Evolutionary conservation across 257 asterid species (phyloP).

Genomic region (Salvia rosmarinus): DNA sequence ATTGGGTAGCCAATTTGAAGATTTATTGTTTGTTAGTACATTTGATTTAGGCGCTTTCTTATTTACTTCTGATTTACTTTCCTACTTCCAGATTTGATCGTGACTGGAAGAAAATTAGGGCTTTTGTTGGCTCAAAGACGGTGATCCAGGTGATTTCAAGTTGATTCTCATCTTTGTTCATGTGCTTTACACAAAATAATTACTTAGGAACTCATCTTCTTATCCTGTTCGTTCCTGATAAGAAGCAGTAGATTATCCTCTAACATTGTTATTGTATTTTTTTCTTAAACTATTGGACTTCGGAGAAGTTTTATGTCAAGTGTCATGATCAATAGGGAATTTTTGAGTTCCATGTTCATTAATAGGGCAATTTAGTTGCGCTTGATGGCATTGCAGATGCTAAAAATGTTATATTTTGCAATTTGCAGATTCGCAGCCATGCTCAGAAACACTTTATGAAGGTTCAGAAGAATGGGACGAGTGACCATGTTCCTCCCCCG

Average conservation of each 20-base stretch:
- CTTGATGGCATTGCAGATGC: constrained; percentile 11
- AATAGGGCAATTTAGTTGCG: neutral
- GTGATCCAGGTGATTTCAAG: constrained; percentile 68
- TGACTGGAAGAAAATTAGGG: constrained; percentile 90
- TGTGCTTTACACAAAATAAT: neutral
- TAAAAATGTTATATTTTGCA: constrained; percentile 40
- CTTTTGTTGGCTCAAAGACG: constrained; percentile 80
- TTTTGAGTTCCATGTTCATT: neutral
- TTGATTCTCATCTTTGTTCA: constrained; percentile 16
- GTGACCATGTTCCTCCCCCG: constrained; percentile 85
- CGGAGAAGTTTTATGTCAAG: neutral
- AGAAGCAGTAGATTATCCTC: constrained; percentile 4
- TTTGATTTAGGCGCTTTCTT: neutral
- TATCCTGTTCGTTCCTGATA: neutral
- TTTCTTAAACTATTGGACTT: neutral
- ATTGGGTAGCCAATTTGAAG: neutral
- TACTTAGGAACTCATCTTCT: neutral
- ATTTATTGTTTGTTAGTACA: neutral
- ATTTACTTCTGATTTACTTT: constrained; percentile 12
- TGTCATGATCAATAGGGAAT: neutral
- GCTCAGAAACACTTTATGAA: constrained; percentile 88
- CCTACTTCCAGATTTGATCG: constrained; percentile 68
- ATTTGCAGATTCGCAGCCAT: constrained; percentile 90
- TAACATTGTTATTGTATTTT: neutral
- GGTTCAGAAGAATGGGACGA: constrained; percentile 78